Evolutionary conservation across 75 land plant genomes (phyloP), one percentile per base, ranked within the genome.

Genomic region (Picea sitchensis): DNA sequence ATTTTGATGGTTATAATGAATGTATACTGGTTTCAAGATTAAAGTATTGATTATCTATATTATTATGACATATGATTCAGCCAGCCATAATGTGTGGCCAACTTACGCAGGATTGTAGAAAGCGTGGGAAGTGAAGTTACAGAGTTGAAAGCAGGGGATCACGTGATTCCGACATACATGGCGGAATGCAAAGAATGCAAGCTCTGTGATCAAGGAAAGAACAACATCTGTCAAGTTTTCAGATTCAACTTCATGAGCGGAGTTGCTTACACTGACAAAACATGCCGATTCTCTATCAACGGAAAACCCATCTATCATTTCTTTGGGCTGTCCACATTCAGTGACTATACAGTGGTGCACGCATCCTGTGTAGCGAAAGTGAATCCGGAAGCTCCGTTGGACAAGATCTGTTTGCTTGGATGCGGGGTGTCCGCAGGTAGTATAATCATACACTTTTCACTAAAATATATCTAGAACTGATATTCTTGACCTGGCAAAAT

Each of bases 251-350:
- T 51, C 56, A 51, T 51, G 56, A 51, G 12, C 56, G 56, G 56
- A 51, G 56, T 51, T 73, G 80, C 84, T 82, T 63, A 58, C 47
- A 64, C 26, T 34, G 82, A 81, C 41, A 54, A 76, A 8, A 80
- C 32, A 36, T 64, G 61, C 11, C 77, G 94, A 31, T 87, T 92
- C 65, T 81, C 82, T 2, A 65, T 84, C 5, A 79, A 80, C 54
- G 89, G 82, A 59, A 82, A 87, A 32, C 88, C 89, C 2, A 71
- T 87, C n/a, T 14, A 78, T 32, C 82, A 81, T 75, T 81, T 81
- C 56, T 56, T 81, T 20, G 81, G 82, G 44, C 59, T 71, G 0
- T 81, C 82, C 31, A 81, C 81, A 30, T 81, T 81, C 61, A 78
- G 81, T 54, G 82, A 81, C 44, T 81, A 81, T 58, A 81, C 82